Evolutionary conservation across 768 basidiomycete genomes (phyloP).

Genomic region (Collybia sordida): DNA sequence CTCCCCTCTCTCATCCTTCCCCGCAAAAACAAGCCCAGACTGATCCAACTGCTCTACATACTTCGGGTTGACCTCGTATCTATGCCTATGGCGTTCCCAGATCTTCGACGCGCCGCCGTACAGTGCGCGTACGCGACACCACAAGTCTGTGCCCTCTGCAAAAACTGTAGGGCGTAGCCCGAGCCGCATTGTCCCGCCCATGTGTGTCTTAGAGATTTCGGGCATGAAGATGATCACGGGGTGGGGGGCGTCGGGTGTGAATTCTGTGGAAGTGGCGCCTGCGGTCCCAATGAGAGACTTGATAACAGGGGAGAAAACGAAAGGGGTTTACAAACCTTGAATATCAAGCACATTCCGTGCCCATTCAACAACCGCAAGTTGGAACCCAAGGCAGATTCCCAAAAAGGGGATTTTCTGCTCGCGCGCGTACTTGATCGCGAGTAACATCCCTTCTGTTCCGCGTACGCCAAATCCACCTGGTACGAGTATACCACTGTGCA

Average conservation of each 20-base stretch:
- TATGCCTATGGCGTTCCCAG: conserved; percentile 96
- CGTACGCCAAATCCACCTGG: conserved; percentile 95
- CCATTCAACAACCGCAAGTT: conserved; percentile 95
- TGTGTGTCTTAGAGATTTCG: conserved; percentile 95
- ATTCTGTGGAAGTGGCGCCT: conserved; percentile 89
- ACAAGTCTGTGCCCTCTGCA: conserved; percentile 60
- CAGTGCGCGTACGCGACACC: conserved; percentile 73
- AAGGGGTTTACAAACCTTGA: conserved; percentile 41
- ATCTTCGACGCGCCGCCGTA: conserved; percentile 82
- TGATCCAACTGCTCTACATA: conserved; percentile 71
- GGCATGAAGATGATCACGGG: conserved; percentile 97
- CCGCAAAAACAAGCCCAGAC: conserved; percentile 66
- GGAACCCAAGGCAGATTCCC: conserved; percentile 97
- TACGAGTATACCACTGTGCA: conserved; percentile 85
- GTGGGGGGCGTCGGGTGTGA: conserved; percentile 57
- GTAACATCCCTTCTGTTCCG: conserved; percentile 96
- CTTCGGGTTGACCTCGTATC: conserved; percentile 92
- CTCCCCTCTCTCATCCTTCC: conserved; percentile 94
- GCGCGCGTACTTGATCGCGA: conserved; percentile 96
- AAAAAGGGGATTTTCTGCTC: conserved; percentile 95
- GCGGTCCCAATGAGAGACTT: conserved; percentile 8
- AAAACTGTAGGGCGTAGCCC: conserved; percentile 97
- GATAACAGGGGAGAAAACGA: conserved; percentile 1
- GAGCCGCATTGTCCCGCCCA: conserved; percentile 99
- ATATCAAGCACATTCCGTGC: conserved; percentile 80